These are phyloP conservation scores for Debaryomycetaceae sp. DNA, from an alignment of 1,139 yeast genomes.

Conservation along the genomic window DNA sequence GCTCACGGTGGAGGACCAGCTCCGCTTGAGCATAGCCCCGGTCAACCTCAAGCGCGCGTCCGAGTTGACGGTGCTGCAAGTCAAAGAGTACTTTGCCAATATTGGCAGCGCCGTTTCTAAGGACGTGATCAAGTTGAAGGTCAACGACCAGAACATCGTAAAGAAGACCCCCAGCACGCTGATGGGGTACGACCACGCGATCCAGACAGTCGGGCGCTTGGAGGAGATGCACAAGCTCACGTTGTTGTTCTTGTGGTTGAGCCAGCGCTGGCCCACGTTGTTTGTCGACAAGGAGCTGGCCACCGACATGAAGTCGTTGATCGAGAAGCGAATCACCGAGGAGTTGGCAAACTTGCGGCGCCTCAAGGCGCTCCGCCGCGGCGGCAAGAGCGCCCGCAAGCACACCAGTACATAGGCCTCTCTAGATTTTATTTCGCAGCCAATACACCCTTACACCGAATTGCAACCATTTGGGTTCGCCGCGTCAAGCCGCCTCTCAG, in stretches of 20 bases:
- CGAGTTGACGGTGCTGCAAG: constrained; percentile 21
- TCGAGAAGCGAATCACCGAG: constrained; percentile 63
- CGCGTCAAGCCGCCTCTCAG: no score
- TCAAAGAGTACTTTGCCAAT: constrained; percentile 30
- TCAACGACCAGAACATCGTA: constrained; percentile 30
- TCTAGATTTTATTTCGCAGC: not conserved
- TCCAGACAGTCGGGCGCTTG: constrained; percentile 42
- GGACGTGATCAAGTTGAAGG: constrained; percentile 40
- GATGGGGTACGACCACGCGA: constrained; percentile 19
- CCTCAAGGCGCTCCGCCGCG: constrained; percentile 9
- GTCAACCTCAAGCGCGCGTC: constrained; percentile 29
- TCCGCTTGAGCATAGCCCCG: constrained; percentile 60
- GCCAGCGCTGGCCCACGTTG: constrained; percentile 79
- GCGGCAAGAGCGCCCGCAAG: no score
- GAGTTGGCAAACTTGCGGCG: constrained; percentile 45
- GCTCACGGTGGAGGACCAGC: constrained; percentile 46
- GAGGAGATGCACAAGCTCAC: constrained; percentile 71
- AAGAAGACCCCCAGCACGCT: constrained; percentile 17
- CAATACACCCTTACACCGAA: not conserved
- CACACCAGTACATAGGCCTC: no score
- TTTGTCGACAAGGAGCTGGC: constrained; percentile 80
- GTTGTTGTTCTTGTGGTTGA: constrained; percentile 76
- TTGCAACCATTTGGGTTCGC: not conserved
- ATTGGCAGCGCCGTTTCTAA: constrained; percentile 36
- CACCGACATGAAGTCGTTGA: constrained; percentile 55